Evolutionary conservation across 2,329 filamentous ascomycete genomes (phyloP).

Genomic region (Sporothrix pallida): DNA sequence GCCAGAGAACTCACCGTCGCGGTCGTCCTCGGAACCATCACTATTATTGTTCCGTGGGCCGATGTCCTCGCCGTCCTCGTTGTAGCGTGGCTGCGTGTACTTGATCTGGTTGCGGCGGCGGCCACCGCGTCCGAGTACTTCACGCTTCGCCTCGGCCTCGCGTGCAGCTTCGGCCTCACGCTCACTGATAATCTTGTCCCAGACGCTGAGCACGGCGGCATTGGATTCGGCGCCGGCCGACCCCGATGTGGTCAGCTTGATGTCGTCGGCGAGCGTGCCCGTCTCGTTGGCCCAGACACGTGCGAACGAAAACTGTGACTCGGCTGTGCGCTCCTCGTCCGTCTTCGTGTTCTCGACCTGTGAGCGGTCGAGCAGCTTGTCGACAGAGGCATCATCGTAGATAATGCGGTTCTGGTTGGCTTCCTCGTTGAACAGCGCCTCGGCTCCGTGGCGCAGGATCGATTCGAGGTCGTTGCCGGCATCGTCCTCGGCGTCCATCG

Average conservation of each 20-base stretch:
- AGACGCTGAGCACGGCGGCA: constrained; percentile 67
- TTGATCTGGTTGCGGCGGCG: constrained; percentile 65
- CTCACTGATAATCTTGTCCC: constrained; percentile 87
- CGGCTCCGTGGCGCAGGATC: constrained; percentile 85
- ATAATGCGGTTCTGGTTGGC: constrained; percentile 73
- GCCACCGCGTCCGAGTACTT: constrained; percentile 85
- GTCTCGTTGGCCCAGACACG: constrained; percentile 90
- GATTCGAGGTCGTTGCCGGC: constrained; percentile 81
- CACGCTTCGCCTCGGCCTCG: constrained; percentile 69
- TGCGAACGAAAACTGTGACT: constrained; percentile 86
- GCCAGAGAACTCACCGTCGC: constrained; percentile 36
- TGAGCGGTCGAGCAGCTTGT: constrained; percentile 86
- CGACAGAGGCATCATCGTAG: constrained; percentile 83
- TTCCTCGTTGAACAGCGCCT: constrained; percentile 81
- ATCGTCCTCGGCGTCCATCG: constrained; percentile 83
- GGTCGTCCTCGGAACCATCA: constrained; percentile 42
- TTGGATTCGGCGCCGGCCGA: constrained; percentile 2
- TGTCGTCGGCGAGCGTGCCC: constrained; percentile 66
- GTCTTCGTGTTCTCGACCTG: constrained; percentile 74
- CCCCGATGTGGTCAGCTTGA: constrained; percentile 56
- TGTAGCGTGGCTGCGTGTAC: constrained; percentile 40
- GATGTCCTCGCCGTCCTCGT: constrained; percentile 40
- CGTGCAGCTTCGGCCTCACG: constrained; percentile 79
- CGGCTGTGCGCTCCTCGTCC: constrained; percentile 63
- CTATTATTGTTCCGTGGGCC: constrained; percentile 35